Conservation (phyloP, 1,139 yeast species). For the Blastobotrys elegans region DNA sequence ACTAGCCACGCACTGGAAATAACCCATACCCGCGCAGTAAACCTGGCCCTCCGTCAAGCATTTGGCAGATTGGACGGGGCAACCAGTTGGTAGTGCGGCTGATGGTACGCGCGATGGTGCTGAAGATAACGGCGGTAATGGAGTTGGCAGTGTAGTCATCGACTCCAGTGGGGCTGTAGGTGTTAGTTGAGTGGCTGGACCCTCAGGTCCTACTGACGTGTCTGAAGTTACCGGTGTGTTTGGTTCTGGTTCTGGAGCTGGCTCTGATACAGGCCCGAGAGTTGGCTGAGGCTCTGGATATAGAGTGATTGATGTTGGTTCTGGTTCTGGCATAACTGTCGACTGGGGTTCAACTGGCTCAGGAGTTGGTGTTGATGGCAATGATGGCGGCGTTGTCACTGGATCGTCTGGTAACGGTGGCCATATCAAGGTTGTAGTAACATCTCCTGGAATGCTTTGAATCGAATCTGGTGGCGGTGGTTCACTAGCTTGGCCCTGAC, state of each 20-base stretch:
- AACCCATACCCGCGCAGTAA: conserved; percentile 3
- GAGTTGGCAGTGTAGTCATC: neutral
- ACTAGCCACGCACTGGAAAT: neutral
- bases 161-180: neutral
- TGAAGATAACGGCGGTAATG: neutral
- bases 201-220: no score
- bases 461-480: neutral
- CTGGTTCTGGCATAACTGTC: no score
- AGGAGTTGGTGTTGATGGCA: neutral
- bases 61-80: neutral
- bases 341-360: no score
- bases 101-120: no score
- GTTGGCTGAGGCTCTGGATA: no score
- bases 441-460: no score
- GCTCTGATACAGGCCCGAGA: no score
- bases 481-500: neutral
- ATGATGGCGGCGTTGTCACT: neutral
- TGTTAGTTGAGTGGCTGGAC: no score
- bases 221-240: neutral
- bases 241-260: neutral
- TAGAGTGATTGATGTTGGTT: no score
- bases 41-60: conserved; percentile 2
- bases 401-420: neutral
- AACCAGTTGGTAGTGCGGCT: neutral
- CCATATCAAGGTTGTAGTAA: neutral